phyloP scores from a whole-genome alignment of 352 stramenopile genomes.

The Aphanomyces stellatus region DNA sequence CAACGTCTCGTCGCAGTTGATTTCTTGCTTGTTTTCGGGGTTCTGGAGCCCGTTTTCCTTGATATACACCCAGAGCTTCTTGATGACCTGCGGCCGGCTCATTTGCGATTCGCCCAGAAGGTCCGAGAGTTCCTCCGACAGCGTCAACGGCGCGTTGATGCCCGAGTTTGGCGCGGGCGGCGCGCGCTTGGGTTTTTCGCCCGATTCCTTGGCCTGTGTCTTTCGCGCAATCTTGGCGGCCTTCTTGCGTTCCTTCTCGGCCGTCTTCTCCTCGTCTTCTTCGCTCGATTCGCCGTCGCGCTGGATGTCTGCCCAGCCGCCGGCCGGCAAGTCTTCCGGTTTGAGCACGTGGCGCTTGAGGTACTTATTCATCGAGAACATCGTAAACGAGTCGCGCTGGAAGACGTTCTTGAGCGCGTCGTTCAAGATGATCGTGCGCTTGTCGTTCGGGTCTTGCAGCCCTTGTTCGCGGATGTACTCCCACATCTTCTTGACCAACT shows the following conservation, averaged over 20 bases:
- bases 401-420: constrained; percentile 76
- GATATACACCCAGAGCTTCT: constrained; percentile 32
- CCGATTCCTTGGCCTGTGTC: constrained; percentile 3
- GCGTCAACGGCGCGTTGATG: constrained; percentile 15
- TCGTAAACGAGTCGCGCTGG: constrained; percentile 76
- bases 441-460: constrained; percentile 92
- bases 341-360: constrained; percentile 82
- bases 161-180: constrained; percentile 18
- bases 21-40: constrained; percentile 27
- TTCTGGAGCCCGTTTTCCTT: constrained; percentile 30
- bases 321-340: constrained; percentile 42
- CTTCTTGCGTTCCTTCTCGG: constrained; percentile 20
- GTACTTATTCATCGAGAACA: constrained; percentile 88
- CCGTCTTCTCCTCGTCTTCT: constrained; percentile 51
- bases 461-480: constrained; percentile 93
- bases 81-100: constrained; percentile 23
- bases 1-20: constrained; percentile 30
- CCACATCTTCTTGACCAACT: constrained; percentile 94
- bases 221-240: constrained; percentile 15
- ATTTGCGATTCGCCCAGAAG: constrained; percentile 18
- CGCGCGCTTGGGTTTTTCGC: constrained; percentile 17
- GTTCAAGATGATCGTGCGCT: constrained; percentile 90
- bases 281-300: constrained; percentile 72
- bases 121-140: constrained; percentile 21
- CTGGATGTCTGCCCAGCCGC: constrained; percentile 61